Conservation (phyloP, 257 asterid genomes). For the Solanum bukasovii region DNA sequence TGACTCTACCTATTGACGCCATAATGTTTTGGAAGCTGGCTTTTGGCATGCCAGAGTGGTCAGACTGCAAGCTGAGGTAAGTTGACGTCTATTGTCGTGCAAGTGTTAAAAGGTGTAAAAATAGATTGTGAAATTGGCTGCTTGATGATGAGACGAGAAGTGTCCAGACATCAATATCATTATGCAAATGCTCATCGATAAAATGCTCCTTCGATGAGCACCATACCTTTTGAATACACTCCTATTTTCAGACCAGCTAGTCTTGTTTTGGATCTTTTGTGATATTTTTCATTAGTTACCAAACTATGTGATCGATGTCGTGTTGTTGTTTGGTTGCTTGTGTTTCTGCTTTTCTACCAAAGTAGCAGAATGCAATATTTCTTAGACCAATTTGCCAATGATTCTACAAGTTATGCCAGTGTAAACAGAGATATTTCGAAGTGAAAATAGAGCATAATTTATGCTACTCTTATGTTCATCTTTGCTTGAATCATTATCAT, state of each 20-base stretch:
- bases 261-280: neutral
- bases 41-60: neutral
- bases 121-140: neutral
- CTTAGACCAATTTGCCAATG: neutral
- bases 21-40: slow-evolving; percentile 6
- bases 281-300: neutral
- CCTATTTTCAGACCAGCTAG: neutral
- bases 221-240: neutral
- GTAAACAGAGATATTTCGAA: neutral
- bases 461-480: neutral
- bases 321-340: neutral
- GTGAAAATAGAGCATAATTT: neutral
- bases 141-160: neutral
- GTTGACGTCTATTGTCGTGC: neutral
- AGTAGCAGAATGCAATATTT: neutral
- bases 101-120: neutral
- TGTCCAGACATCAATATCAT: neutral
- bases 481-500: neutral
- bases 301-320: neutral
- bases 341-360: neutral
- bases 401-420: neutral
- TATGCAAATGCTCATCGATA: neutral
- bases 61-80: neutral
- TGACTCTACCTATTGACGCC: slow-evolving; percentile 12
- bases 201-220: neutral